Evolutionary conservation across 2,329 filamentous ascomycete genomes (phyloP), one percentile per base, ranked within the genome.

Genomic region (Pseudocercospora macadamiae): DNA sequence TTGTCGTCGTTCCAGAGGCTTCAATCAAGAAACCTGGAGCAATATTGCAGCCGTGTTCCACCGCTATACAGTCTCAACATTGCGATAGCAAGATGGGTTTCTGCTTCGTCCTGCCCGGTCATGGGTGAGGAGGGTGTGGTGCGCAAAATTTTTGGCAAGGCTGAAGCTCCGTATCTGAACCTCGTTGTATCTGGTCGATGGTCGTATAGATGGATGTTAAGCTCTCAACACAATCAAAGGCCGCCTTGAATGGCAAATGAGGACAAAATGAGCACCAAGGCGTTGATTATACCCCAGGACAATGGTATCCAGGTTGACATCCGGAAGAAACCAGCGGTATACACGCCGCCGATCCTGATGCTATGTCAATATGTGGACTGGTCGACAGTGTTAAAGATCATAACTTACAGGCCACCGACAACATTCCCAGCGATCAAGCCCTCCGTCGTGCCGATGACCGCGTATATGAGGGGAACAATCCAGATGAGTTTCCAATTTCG

Each of bases 231-330:
- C 9, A 4, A n/a, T 86, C 75, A 96, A 61, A 96, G 81, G 36
- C 90, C 92, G 49, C 92, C 91, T 71, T 96, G 91, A 52, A 96
- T 93, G n/a, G 91, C 90, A 73, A 96, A 96, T 3, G 91, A 95
- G 4, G 91, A 95, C 62, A 96, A 80, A 51, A 96, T 86, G 45
- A 97, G 79, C 26, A 96, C 83, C 47, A 96, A 74, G 8, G 93
- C 87, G 73, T 91, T 96, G 73, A 93, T 89, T 70, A 90, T 83
- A 1, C 86, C 90, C 93, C 93, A 96, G 19, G 93, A 83, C 70
- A 95, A 89, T 0, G 93, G 93, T 52, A 96, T 90, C 92, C 92
- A 96, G 0, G 93, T 96, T 45, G 91, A 93, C 91, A 96, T 95
- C 68, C 87, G 82, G 72, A 93, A 96, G 75, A 89, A 91, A 42